Conservation (phyloP, 2,329 filamentous ascomycete genomes). For the Bisporella sp. region DNA sequence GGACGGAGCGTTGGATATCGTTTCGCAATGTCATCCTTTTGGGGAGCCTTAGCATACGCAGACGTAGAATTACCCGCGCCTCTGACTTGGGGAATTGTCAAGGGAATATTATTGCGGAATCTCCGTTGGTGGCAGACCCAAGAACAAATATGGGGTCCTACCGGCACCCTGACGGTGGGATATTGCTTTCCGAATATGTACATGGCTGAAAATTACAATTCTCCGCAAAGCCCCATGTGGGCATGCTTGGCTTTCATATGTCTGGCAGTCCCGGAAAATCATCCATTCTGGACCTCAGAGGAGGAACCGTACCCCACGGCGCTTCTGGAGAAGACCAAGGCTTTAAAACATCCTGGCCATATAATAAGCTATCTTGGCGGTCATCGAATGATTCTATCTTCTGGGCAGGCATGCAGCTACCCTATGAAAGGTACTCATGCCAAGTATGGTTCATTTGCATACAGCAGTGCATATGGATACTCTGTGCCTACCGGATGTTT, state of each 20-base stretch:
- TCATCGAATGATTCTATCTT: conserved; percentile 69
- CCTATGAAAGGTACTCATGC: conserved; percentile 75
- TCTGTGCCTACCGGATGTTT: conserved; percentile 71
- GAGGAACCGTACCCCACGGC: conserved; percentile 54
- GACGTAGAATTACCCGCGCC: conserved; percentile 66
- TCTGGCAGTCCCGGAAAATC: conserved; percentile 58
- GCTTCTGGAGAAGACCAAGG: conserved; percentile 50
- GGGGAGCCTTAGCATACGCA: conserved; percentile 70
- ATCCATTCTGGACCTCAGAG: conserved; percentile 67
- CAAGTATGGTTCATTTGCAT: conserved; percentile 75
- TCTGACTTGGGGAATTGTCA: conserved; percentile 72
- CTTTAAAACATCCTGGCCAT: conserved; percentile 62
- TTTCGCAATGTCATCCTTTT: conserved; percentile 83
- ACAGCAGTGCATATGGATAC: conserved; percentile 70
- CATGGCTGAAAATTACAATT: conserved; percentile 80
- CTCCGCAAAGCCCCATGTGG: conserved; percentile 67
- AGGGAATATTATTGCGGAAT: conserved; percentile 67
- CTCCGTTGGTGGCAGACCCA: conserved; percentile 76
- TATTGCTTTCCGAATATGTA: conserved; percentile 77
- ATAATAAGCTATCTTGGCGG: conserved; percentile 66
- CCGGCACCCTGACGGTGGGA: conserved; percentile 67
- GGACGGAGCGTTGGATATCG: conserved; percentile 73
- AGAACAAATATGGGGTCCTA: conserved; percentile 64
- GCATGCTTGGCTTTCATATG: conserved; percentile 72
- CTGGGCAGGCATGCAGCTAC: conserved; percentile 76